Conservation (phyloP, 495 filamentous ascomycete genomes). For the Penicillium daleae region DNA sequence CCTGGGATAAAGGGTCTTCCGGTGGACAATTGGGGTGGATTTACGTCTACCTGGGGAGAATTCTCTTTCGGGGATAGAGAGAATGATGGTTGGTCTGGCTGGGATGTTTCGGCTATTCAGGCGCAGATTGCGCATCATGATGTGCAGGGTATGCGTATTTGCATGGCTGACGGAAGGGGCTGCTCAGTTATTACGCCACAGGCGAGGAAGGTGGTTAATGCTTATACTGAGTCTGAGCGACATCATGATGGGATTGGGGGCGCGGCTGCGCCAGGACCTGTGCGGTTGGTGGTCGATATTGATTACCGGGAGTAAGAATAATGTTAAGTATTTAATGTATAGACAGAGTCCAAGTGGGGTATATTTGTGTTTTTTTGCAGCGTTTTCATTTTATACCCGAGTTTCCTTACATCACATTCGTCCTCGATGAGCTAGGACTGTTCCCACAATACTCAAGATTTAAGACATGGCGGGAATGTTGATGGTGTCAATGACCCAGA, state of each 20-base stretch:
- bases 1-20: slow-evolving; percentile 38
- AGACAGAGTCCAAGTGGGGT: not conserved
- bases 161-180: slow-evolving; percentile 30
- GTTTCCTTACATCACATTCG: not conserved
- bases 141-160: slow-evolving; percentile 46
- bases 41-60: slow-evolving; percentile 51
- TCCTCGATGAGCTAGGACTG: not conserved
- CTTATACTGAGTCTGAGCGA: slow-evolving; percentile 36
- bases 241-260: slow-evolving; percentile 43
- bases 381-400: slow-evolving; percentile 7
- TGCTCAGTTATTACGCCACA: slow-evolving; percentile 41
- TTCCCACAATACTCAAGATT: not conserved
- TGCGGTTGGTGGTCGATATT: slow-evolving; percentile 33
- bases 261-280: slow-evolving; percentile 33
- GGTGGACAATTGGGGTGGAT: slow-evolving; percentile 41
- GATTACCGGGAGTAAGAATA: slow-evolving; percentile 36
- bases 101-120: slow-evolving; percentile 53
- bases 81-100: slow-evolving; percentile 47
- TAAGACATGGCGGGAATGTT: slow-evolving; percentile 3
- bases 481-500: not conserved
- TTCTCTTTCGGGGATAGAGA: slow-evolving; percentile 43
- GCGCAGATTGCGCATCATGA: slow-evolving; percentile 37
- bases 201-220: slow-evolving; percentile 36
- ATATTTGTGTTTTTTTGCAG: not conserved
- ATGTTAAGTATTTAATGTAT: slow-evolving; percentile 9